A percentile compares a stretch with the other conserved stretches of the same genome.
These are phyloP conservation scores for Solanum pinnatisectum DNA, from an alignment of 257 asterid genomes.

Conservation along the genomic window DNA sequence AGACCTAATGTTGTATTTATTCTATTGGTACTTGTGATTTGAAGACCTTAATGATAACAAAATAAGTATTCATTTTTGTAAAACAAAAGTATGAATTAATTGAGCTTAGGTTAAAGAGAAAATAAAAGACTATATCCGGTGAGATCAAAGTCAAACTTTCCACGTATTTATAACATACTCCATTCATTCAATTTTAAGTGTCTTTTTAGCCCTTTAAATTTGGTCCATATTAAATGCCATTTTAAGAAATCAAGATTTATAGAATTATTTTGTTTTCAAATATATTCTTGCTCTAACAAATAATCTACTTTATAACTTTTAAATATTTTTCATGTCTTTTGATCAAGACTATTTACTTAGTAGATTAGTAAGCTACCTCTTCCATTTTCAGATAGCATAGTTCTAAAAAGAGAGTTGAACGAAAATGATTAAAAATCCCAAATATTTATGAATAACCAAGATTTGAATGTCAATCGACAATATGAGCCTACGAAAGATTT, in stretches of 20 bases:
- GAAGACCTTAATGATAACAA: background rate
- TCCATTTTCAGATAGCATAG: background rate
- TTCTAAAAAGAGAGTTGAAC: background rate
- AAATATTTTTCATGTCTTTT: too few species aligned
- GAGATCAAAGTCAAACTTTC: background rate
- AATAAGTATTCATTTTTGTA: background rate
- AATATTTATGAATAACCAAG: background rate
- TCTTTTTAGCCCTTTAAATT: background rate
- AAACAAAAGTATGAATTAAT: background rate
- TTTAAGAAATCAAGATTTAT: background rate
- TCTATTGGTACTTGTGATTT: too few species aligned
- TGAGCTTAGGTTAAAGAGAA: background rate
- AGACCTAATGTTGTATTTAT: background rate
- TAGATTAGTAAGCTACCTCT: background rate
- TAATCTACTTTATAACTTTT: background rate
- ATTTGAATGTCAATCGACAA: background rate
- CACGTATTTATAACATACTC: background rate
- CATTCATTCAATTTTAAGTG: background rate
- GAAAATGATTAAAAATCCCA: rapidly evolving
- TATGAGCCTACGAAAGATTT: too few species aligned
- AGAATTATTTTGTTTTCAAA: background rate
- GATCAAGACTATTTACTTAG: background rate
- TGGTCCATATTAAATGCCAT: background rate
- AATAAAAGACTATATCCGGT: background rate
- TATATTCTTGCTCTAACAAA: background rate